phyloP scores from a whole-genome alignment of 768 basidiomycete genomes.

The Serendipita sp. region DNA sequence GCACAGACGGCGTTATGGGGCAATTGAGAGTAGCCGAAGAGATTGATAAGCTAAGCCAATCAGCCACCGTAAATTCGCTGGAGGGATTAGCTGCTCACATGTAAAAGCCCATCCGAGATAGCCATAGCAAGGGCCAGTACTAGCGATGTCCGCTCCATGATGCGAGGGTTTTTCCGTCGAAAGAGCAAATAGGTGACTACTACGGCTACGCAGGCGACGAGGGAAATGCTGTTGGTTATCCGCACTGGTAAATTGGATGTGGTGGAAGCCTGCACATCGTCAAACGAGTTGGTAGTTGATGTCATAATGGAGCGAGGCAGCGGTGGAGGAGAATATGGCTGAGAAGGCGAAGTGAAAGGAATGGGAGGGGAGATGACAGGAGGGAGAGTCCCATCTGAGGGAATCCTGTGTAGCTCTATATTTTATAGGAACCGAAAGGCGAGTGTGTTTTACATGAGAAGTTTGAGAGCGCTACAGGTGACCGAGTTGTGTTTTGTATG shows the following conservation, averaged over 20 bases:
- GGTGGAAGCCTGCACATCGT: neutral
- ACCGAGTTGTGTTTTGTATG: no score
- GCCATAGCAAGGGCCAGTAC: slow-evolving; percentile 8
- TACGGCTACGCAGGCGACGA: slow-evolving; percentile 8
- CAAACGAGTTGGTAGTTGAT: neutral
- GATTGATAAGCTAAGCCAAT: slow-evolving; percentile 1
- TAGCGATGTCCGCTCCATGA: slow-evolving; percentile 7
- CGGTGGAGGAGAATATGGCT: neutral
- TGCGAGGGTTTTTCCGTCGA: slow-evolving; percentile 5
- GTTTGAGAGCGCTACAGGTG: neutral
- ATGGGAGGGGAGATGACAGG: neutral
- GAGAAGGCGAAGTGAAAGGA: neutral
- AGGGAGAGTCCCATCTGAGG: no score
- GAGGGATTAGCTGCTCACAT: neutral
- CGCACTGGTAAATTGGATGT: neutral
- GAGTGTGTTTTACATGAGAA: neutral
- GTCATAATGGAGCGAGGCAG: neutral
- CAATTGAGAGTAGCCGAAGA: slow-evolving; percentile 6
- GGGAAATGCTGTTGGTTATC: slow-evolving; percentile 1
- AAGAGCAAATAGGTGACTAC: neutral
- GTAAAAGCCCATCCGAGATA: slow-evolving; percentile 5
- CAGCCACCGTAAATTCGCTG: neutral
- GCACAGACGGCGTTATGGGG: slow-evolving; percentile 8
- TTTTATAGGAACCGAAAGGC: neutral
- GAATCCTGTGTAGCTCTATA: no score